Evolutionary conservation across 2,329 filamentous ascomycete genomes (phyloP).

Genomic region (Chaetomium olivaceum): DNA sequence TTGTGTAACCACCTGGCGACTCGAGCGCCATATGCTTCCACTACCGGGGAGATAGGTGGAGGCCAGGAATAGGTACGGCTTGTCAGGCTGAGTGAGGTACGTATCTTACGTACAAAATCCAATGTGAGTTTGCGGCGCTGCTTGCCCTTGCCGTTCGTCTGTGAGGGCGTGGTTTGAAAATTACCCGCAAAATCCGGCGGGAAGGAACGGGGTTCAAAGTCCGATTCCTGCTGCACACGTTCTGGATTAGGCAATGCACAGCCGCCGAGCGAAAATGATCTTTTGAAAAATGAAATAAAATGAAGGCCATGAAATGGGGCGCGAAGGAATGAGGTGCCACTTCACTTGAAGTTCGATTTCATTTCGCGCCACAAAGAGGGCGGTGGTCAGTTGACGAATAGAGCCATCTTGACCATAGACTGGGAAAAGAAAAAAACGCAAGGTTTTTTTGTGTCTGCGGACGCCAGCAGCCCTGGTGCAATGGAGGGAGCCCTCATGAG

Average conservation of each 20-base stretch:
- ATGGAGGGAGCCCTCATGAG: neutral
- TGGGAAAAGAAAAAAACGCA: neutral
- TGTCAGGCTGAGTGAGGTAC: neutral
- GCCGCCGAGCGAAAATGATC: neutral
- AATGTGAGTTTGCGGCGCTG: slow-evolving; percentile 17
- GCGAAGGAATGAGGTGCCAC: neutral
- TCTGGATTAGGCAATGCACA: neutral
- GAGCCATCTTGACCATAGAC: neutral
- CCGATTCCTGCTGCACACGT: neutral
- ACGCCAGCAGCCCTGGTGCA: no score
- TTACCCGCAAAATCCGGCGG: neutral
- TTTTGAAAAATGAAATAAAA: neutral
- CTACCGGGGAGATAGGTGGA: neutral
- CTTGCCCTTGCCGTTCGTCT: neutral
- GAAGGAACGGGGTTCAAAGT: neutral
- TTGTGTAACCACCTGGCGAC: neutral
- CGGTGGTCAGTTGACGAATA: neutral
- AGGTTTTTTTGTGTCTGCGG: no score
- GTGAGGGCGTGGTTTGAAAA: neutral
- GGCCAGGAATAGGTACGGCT: neutral
- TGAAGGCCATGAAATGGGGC: neutral
- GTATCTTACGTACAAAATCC: slow-evolving; percentile 1
- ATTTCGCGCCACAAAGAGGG: neutral
- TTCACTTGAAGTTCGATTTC: neutral
- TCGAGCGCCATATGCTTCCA: neutral